Conservation (phyloP, 2,329 filamentous ascomycete genomes). For the Didymella arachidicola region DNA sequence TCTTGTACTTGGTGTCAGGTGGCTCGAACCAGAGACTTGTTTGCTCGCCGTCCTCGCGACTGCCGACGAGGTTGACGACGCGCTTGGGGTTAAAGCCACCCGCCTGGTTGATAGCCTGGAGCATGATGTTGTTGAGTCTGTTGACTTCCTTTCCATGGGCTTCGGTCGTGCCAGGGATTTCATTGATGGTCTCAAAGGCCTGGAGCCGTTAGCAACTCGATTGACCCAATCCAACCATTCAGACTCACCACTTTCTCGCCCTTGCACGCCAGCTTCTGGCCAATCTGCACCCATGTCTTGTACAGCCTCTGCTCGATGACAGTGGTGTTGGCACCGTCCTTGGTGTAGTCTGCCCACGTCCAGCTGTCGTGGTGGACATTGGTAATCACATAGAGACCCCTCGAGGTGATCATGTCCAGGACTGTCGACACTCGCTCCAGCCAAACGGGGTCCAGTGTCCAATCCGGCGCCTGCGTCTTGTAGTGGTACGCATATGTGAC, state of each 20-base stretch:
- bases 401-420: conserved; percentile 62
- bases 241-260: conserved; percentile 54
- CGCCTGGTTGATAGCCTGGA: conserved; percentile 61
- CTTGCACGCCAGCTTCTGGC: conserved; percentile 62
- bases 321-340: conserved; percentile 56
- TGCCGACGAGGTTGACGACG: conserved; percentile 64
- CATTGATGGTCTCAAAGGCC: conserved; percentile 68
- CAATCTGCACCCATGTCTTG: conserved; percentile 66
- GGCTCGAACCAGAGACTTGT: conserved; percentile 63
- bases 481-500: conserved; percentile 68
- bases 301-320: conserved; percentile 65
- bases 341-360: conserved; percentile 64
- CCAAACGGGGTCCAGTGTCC: conserved; percentile 63
- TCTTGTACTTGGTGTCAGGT: conserved; percentile 57
- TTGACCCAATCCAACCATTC: too few relatives aligned
- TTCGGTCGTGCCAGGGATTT: conserved; percentile 62
- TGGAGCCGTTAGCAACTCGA: not conserved
- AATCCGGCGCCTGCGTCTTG: conserved; percentile 59
- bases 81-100: conserved; percentile 64
- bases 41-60: conserved; percentile 60
- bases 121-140: conserved; percentile 64
- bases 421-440: conserved; percentile 66
- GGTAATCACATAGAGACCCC: conserved; percentile 62
- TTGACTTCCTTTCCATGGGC: conserved; percentile 62
- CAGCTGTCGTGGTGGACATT: conserved; percentile 69